These are phyloP conservation scores for Lachancea mirantina DNA, from an alignment of 805 yeast species.

Conservation along the genomic window DNA sequence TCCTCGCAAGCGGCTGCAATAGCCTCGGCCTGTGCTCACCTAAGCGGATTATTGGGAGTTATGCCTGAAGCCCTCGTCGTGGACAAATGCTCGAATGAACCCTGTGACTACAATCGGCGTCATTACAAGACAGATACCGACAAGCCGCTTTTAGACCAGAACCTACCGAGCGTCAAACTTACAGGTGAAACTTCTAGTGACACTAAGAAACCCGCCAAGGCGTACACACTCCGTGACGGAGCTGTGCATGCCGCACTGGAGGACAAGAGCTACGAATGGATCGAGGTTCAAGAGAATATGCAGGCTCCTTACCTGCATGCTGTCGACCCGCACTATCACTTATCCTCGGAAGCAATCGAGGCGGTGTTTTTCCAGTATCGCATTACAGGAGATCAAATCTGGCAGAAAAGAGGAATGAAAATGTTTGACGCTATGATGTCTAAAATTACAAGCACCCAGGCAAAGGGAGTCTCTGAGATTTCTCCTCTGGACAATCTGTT, in stretches of 20 bases:
- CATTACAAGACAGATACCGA: too few species aligned
- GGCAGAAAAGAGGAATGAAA: constrained; percentile 50
- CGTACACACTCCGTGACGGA: too few species aligned
- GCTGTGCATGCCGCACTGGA: too few species aligned
- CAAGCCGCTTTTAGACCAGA: too few species aligned
- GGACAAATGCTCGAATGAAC: constrained; percentile 12
- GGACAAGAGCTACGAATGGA: too few species aligned
- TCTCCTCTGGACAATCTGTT: constrained; percentile 25
- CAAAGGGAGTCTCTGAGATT: constrained; percentile 37
- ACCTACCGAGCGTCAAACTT: too few species aligned
- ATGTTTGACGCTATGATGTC: constrained; percentile 37
- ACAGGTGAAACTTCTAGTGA: too few species aligned
- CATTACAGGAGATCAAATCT: constrained; percentile 50
- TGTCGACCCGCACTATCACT: constrained; percentile 34
- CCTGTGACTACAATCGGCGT: constrained; percentile 4
- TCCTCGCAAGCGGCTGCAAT: constrained; percentile 35
- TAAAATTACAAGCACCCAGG: constrained; percentile 30
- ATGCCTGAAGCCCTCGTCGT: constrained; percentile 29
- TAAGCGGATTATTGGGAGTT: constrained; percentile 33
- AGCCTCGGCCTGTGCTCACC: constrained; percentile 43
- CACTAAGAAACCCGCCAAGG: too few species aligned
- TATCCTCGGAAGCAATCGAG: constrained; percentile 58
- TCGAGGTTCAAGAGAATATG: too few species aligned
- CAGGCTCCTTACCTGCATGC: constrained; percentile 22
- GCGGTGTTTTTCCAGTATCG: constrained; percentile 53